phyloP scores from a whole-genome alignment of 1,284 basidiomycete species.

The Microbotryum silenes-acaulis region DNA sequence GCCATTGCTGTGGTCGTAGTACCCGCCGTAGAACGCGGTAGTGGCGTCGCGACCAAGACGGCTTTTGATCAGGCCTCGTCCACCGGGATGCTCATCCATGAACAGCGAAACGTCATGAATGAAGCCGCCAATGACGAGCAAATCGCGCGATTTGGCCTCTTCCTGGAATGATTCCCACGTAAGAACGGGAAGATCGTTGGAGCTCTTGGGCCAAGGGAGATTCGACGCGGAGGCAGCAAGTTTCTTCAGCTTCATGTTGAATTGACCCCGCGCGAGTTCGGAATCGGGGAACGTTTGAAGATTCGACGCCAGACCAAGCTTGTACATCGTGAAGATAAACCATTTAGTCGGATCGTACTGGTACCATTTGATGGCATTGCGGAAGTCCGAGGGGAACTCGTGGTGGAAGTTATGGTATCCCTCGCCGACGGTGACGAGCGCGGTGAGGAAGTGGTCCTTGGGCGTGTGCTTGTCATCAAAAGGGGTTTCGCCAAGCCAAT shows the following conservation, averaged over 20 bases:
- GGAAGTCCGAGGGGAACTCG: slow-evolving; percentile 56
- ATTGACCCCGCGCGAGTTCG: slow-evolving; percentile 81
- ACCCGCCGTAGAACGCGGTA: slow-evolving; percentile 78
- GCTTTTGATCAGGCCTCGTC: slow-evolving; percentile 53
- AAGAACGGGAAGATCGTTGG: slow-evolving; percentile 67
- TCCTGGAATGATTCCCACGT: slow-evolving; percentile 78
- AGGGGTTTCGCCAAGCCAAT: slow-evolving; percentile 84
- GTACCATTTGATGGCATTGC: slow-evolving; percentile 87
- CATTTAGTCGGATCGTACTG: slow-evolving; percentile 60
- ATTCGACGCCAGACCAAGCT: slow-evolving; percentile 70
- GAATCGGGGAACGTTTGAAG: slow-evolving; percentile 90
- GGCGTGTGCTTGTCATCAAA: slow-evolving; percentile 90
- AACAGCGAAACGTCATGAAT: slow-evolving; percentile 84
- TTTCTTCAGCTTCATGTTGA: slow-evolving; percentile 85
- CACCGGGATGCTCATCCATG: slow-evolving; percentile 83
- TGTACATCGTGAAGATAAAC: slow-evolving; percentile 66
- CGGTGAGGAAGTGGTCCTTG: slow-evolving; percentile 56
- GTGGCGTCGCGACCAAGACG: slow-evolving; percentile 76
- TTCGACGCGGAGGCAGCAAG: slow-evolving; percentile 62
- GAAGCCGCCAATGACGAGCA: slow-evolving; percentile 78
- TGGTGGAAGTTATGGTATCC: slow-evolving; percentile 83
- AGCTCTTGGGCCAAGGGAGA: slow-evolving; percentile 66
- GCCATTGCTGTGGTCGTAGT: slow-evolving; percentile 83
- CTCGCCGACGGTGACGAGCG: slow-evolving; percentile 79
- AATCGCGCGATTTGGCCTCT: slow-evolving; percentile 63